Conservation (phyloP, 192 early-diverging fungal genomes). For the Rhizoclosmatium globosum region DNA sequence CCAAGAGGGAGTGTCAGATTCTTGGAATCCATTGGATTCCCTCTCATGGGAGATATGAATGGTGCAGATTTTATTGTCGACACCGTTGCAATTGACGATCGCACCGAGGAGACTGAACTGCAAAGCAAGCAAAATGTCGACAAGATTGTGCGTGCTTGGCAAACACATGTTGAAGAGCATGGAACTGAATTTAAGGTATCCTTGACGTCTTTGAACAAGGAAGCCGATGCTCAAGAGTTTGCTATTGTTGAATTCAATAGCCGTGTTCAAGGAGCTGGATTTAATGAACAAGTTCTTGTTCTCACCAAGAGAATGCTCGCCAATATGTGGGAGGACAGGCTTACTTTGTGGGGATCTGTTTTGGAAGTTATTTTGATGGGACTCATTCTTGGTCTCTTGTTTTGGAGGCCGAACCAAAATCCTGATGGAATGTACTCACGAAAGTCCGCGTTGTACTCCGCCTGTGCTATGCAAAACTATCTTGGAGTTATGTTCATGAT, state of each 20-base stretch:
- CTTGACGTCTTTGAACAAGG: neutral
- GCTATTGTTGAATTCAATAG: neutral
- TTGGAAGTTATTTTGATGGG: constrained; percentile 46
- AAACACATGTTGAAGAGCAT: neutral
- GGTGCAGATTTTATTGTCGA: constrained; percentile 74
- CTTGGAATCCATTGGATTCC: constrained; percentile 62
- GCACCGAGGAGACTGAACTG: constrained; percentile 33
- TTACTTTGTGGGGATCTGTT: constrained; percentile 49
- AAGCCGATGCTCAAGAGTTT: neutral
- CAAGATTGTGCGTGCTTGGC: constrained; percentile 34
- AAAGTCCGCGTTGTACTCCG: constrained; percentile 40
- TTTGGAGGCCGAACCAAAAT: constrained; percentile 43
- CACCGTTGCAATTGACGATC: constrained; percentile 50
- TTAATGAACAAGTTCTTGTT: constrained; percentile 40
- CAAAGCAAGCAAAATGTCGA: constrained; percentile 11
- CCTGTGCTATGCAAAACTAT: constrained; percentile 42
- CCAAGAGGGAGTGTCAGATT: constrained; percentile 50
- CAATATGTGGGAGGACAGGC: constrained; percentile 48
- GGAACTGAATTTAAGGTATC: neutral
- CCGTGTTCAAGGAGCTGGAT: constrained; percentile 26
- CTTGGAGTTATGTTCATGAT: constrained; percentile 50
- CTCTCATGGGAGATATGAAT: constrained; percentile 66
- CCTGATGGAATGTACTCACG: constrained; percentile 42
- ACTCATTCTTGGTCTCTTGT: constrained; percentile 43
- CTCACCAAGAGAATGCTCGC: constrained; percentile 30